Evolutionary conservation across 805 yeast species (phyloP), one percentile per base, ranked within the genome.

Genomic region (Teunomyces cretensis): DNA sequence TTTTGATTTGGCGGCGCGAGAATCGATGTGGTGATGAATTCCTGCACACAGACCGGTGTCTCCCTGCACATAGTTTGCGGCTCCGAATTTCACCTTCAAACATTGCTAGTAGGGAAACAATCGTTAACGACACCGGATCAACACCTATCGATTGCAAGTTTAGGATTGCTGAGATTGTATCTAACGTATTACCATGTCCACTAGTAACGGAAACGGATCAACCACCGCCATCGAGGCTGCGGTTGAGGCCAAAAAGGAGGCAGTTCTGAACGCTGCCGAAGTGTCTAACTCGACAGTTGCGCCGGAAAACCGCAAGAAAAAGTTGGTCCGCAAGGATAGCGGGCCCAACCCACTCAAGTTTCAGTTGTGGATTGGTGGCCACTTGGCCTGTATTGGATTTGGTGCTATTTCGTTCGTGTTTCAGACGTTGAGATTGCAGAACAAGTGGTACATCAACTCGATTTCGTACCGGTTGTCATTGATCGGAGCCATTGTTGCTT

Each of bases 281-380:
- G 19, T 35, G 15, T 17, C 27, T 7, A 22, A 24, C 6, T 13
- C 28, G 5, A 24, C 57, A 3, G 58, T 54, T 17, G 41, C 44
- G 11, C 33, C 45, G 3, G 27, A 42, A 24, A 30, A 36, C n/a
- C 49, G 44, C 36, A 61, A 55, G 41, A 56, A 53, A 48, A 65
- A 60, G 45, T 54, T 72, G 39, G 65, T 70, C 7, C 60, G 60
- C 48, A 67, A 62, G 41, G 52, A 54, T 11, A 39, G 47, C 3
- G 58, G 49, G 3, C 46, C 69, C 22, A 64, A 65, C 42, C 76
- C 78, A 16, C 47, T 75, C 40, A 74, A 75, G 55, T 74, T 75
- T 51, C 60, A 67, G 41, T 47, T 69, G 12, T 83, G 89, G 89
- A 50, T 81, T 8, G 74, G 62, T 2, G 88, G 88, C 12, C 88